Evolutionary conservation across 179 eudicot species (phyloP).

Genomic region (Silene vulgaris): DNA sequence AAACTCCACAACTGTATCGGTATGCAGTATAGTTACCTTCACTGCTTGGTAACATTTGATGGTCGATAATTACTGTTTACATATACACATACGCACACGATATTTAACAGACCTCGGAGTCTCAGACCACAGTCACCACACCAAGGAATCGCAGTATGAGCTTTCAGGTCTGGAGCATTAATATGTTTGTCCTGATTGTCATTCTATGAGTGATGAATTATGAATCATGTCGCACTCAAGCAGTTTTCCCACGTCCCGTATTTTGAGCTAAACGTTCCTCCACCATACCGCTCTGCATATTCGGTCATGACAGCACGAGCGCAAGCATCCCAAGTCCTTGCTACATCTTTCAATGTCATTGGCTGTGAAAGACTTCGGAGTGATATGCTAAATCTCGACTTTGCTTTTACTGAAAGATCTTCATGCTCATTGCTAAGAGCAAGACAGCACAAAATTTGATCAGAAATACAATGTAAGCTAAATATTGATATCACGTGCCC

Average conservation of each 20-base stretch:
- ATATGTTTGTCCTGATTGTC: no score
- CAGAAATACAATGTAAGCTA: background rate
- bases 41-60: no score
- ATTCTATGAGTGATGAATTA: background rate
- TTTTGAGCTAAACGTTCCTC: conserved; percentile 90
- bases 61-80: no score
- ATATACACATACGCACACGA: no score
- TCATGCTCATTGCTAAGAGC: conserved; percentile 58
- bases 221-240: conserved; percentile 46
- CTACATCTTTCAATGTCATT: conserved; percentile 75
- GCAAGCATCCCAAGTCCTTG: conserved; percentile 83
- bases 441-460: conserved; percentile 9
- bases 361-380: conserved; percentile 80
- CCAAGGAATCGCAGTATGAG: no score
- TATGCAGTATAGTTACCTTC: no score
- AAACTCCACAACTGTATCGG: no score
- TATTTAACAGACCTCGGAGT: no score
- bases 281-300: conserved; percentile 72
- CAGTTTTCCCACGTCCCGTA: conserved; percentile 88
- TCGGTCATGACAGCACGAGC: conserved; percentile 73
- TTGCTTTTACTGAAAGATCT: conserved; percentile 73
- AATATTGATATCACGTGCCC: background rate
- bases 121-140: no score
- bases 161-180: no score
- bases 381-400: conserved; percentile 74